These are phyloP conservation scores for Bruguiera hainesii DNA, from an alignment of 441 rosid genomes.

Conservation along the genomic window DNA sequence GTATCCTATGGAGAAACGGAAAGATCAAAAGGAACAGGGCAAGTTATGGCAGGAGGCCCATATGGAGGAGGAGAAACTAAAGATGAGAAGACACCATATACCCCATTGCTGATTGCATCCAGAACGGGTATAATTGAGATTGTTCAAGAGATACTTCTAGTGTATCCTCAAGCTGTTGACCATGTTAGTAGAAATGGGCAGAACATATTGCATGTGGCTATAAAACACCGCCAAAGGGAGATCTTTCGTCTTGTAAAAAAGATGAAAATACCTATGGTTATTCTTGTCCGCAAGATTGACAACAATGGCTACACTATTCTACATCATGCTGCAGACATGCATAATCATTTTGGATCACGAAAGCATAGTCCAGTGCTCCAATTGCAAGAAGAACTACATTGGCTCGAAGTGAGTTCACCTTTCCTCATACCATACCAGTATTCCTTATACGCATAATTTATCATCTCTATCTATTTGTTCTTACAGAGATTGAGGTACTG, in stretches of 20 bases:
- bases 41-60: background rate
- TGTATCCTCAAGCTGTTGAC: slow-evolving; percentile 22
- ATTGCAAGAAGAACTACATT: slow-evolving; percentile 26
- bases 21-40: background rate
- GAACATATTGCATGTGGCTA: slow-evolving; percentile 29
- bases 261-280: background rate
- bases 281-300: slow-evolving; percentile 22
- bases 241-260: background rate
- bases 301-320: slow-evolving; percentile 13
- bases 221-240: slow-evolving; percentile 7
- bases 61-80: background rate
- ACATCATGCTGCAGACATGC: slow-evolving; percentile 24
- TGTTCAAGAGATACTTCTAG: slow-evolving; percentile 3
- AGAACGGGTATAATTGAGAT: slow-evolving; percentile 26
- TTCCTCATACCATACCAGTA: too few species aligned
- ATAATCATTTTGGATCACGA: slow-evolving; percentile 1
- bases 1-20: background rate
- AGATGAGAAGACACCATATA: background rate
- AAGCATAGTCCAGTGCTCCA: slow-evolving; percentile 25
- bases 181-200: slow-evolving; percentile 1
- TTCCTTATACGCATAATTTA: too few species aligned
- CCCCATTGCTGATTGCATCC: slow-evolving; percentile 21
- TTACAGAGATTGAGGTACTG: too few species aligned
- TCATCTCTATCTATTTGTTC: too few species aligned
- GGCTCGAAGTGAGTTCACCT: slow-evolving; percentile 25